Conservation (phyloP, 1,139 yeast genomes). For the Spathaspora sp. region DNA sequence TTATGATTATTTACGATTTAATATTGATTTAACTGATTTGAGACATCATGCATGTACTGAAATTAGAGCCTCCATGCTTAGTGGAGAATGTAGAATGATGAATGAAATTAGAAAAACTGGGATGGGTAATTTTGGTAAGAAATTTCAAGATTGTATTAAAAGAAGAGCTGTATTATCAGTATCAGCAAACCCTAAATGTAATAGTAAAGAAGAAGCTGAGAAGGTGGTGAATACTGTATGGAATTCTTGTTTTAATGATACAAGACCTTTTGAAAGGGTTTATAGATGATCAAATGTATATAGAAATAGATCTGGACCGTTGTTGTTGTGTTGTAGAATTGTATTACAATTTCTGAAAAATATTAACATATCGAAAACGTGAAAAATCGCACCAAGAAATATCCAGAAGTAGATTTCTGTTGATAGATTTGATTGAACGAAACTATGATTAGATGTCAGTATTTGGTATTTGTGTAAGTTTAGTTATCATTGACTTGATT, state of each 20-base stretch:
- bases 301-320: not conserved
- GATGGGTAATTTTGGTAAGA: constrained; percentile 62
- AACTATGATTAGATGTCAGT: no score
- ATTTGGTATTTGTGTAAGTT: no score
- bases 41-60: constrained; percentile 97
- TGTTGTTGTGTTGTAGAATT: not conserved
- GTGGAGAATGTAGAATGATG: constrained; percentile 94
- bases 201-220: constrained; percentile 69
- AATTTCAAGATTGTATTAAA: constrained; percentile 87
- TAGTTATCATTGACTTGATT: no score
- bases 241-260: constrained; percentile 90
- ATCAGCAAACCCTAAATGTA: constrained; percentile 80
- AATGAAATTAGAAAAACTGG: constrained; percentile 76
- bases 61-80: constrained; percentile 85
- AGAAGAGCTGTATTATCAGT: constrained; percentile 88
- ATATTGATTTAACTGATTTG: constrained; percentile 79
- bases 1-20: constrained; percentile 84
- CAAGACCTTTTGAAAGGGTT: constrained; percentile 92
- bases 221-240: constrained; percentile 83
- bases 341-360: no score
- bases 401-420: no score
- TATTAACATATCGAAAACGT: no score
- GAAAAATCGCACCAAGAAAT: no score
- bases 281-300: constrained; percentile 46
- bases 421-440: no score